Conservation (phyloP, 2,329 filamentous ascomycete species). For the Nothopassalora personata region DNA sequence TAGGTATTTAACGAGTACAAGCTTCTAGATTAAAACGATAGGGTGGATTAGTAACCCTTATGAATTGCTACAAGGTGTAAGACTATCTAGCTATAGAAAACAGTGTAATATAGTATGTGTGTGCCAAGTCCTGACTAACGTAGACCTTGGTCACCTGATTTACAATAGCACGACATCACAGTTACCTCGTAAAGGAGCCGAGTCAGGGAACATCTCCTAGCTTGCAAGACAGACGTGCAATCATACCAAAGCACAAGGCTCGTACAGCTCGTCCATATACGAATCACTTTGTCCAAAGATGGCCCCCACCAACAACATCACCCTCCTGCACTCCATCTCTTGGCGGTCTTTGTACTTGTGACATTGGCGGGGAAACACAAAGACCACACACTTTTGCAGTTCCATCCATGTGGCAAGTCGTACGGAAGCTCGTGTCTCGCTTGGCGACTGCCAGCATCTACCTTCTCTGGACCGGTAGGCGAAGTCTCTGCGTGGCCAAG, state of each 20-base stretch:
- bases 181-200: not conserved
- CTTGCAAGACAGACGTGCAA: not conserved
- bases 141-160: too few relatives aligned
- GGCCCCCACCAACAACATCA: not conserved
- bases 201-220: not conserved
- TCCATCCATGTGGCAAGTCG: not conserved
- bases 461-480: not conserved
- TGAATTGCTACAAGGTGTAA: too few relatives aligned
- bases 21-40: too few relatives aligned
- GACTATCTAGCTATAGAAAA: too few relatives aligned
- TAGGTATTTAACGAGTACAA: too few relatives aligned
- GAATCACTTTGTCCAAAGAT: not conserved
- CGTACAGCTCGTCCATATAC: too few relatives aligned
- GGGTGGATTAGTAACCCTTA: too few relatives aligned
- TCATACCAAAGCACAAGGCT: too few relatives aligned
- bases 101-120: too few relatives aligned
- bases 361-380: conserved; percentile 5
- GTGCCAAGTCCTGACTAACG: too few relatives aligned
- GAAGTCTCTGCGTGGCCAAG: not conserved
- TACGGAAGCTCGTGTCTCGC: not conserved
- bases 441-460: not conserved
- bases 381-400: not conserved
- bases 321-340: conserved; percentile 1
- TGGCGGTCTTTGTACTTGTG: conserved; percentile 10
- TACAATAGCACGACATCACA: not conserved